These are phyloP conservation scores for Paecilomyces variotii DNA, from an alignment of 2,329 filamentous ascomycete species.

Conservation along the genomic window DNA sequence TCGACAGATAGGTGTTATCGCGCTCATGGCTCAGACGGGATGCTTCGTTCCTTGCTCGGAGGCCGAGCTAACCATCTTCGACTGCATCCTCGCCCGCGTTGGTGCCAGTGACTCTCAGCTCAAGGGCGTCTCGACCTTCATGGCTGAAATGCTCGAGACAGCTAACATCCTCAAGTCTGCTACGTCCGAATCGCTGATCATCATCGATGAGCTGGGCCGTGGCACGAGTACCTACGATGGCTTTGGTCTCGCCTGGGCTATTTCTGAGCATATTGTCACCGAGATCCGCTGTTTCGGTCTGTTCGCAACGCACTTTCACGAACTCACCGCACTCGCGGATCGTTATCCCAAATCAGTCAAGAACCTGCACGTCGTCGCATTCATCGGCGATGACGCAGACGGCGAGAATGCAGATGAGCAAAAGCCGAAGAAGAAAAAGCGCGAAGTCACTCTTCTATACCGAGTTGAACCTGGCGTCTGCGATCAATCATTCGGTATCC, in stretches of 20 bases:
- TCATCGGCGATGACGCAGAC: constrained; percentile 57
- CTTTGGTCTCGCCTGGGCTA: constrained; percentile 98
- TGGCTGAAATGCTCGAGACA: constrained; percentile 99
- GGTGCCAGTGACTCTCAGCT: constrained; percentile 94
- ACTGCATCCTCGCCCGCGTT: constrained; percentile 91
- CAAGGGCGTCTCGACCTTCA: constrained; percentile 96
- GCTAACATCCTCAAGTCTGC: constrained; percentile 97
- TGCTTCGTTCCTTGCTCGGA: constrained; percentile 90
- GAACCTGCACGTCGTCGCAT: constrained; percentile 93
- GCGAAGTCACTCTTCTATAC: constrained; percentile 90
- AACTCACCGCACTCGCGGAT: constrained; percentile 83
- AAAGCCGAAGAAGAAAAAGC: constrained; percentile 46
- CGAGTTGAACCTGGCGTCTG: constrained; percentile 93
- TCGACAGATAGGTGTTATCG: constrained; percentile 91
- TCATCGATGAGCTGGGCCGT: constrained; percentile 94
- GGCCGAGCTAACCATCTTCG: constrained; percentile 90
- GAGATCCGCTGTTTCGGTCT: constrained; percentile 91
- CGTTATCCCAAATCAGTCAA: constrained; percentile 72
- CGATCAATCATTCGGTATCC: constrained; percentile 96
- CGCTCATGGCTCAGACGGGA: constrained; percentile 92
- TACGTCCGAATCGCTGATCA: constrained; percentile 90
- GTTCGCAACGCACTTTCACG: constrained; percentile 98
- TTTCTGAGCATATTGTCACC: constrained; percentile 92
- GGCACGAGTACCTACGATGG: constrained; percentile 98
- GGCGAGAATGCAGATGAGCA: constrained; percentile 26